These are phyloP conservation scores for Yarrowia sp. DNA, from an alignment of 805 yeast genomes.

Conservation along the genomic window DNA sequence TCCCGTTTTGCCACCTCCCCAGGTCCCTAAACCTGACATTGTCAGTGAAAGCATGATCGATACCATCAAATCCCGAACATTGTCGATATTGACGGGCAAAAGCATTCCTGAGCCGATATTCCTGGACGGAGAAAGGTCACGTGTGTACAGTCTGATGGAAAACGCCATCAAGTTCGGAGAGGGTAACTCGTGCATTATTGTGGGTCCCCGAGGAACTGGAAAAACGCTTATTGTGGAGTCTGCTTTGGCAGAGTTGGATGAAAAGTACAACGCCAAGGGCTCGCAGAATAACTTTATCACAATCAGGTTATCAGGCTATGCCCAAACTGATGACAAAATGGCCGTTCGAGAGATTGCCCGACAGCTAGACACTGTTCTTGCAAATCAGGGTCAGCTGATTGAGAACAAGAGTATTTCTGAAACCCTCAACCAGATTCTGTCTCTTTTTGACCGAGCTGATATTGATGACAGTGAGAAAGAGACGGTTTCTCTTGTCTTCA, in stretches of 20 bases:
- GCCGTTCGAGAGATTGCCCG: conserved; percentile 88
- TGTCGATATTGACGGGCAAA: conserved; percentile 48
- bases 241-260: conserved; percentile 58
- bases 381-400: conserved; percentile 41
- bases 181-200: conserved; percentile 78
- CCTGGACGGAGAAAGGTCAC: conserved; percentile 53
- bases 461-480: conserved; percentile 40
- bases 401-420: conserved; percentile 48
- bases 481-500: conserved; percentile 68
- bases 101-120: conserved; percentile 48
- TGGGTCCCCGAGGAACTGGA: conserved; percentile 84
- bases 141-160: conserved; percentile 64
- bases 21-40: background rate
- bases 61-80: conserved; percentile 42
- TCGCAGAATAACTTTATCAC: conserved; percentile 60
- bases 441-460: conserved; percentile 45
- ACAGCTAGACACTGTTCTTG: conserved; percentile 63
- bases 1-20: conserved; percentile 9
- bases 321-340: conserved; percentile 74
- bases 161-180: conserved; percentile 72
- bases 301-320: conserved; percentile 70
- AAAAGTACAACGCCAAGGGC: conserved; percentile 48
- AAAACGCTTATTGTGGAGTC: conserved; percentile 69
- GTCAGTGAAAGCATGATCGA: conserved; percentile 4
- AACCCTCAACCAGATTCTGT: conserved; percentile 46